phyloP scores from a whole-genome alignment of 2,329 filamentous ascomycete species.

The Myriosclerotinia curreyana region DNA sequence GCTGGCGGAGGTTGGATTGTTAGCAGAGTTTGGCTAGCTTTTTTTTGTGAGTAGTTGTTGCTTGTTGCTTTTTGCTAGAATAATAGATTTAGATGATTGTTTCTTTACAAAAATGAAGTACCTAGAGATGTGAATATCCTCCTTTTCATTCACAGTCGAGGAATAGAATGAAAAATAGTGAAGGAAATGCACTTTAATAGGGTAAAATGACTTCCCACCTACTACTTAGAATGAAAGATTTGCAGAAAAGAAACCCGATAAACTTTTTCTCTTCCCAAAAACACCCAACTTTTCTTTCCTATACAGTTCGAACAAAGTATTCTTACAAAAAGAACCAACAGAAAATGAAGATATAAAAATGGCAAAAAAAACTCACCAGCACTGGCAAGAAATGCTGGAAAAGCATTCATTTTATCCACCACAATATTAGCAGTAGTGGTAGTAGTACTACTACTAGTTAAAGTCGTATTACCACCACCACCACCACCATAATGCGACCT shows the following conservation, averaged over 20 bases:
- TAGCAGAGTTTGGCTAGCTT: constrained; percentile 10
- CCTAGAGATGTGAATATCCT: constrained; percentile 2
- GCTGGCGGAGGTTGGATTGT: constrained; percentile 48
- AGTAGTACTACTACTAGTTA: background rate
- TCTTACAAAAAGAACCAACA: background rate
- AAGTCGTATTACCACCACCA: constrained; percentile 41
- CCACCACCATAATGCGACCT: constrained; percentile 9
- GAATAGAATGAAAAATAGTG: background rate
- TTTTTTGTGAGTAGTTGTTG: background rate
- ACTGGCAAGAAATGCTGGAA: constrained; percentile 58
- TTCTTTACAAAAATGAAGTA: background rate
- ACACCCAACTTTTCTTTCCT: background rate
- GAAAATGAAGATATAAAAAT: background rate
- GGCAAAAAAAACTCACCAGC: constrained; percentile 49
- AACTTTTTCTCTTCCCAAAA: background rate
- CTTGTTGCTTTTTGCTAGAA: too few relatives aligned
- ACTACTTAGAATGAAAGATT: background rate
- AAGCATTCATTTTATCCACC: constrained; percentile 52
- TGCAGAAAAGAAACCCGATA: background rate
- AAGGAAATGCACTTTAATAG: background rate
- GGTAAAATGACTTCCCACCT: background rate
- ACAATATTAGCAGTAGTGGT: constrained; percentile 36
- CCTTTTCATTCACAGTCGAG: constrained; percentile 6
- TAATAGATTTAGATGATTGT: background rate
- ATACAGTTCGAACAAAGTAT: background rate